Evolutionary conservation across 176 grass and related monocot species (phyloP), one percentile per base, ranked within the genome.

Genomic region (Tillandsia fasciculata): DNA sequence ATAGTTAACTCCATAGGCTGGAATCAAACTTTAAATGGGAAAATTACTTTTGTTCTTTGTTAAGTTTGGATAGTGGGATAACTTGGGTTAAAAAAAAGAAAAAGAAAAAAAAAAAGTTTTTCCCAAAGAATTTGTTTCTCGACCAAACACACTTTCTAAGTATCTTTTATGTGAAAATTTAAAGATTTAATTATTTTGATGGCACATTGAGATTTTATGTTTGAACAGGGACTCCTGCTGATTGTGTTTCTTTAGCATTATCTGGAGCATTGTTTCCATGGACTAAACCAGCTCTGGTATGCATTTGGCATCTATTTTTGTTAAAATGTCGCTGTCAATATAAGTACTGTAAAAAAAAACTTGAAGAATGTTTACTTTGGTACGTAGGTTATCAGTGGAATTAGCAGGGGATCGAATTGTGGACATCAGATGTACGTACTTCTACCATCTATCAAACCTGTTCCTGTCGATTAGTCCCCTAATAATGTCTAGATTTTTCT

Each of bases 321-420:
- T 11, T 42, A 42, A 70, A 12, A 57, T 58, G 82, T 65, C 73
- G 24, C 18, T 75, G 27, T 64, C 8, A 29, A 65, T 75, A 17
- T 42, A 42, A 42, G 33, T 42, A 42, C 33, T 42, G 3, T 42
- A 0, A 42, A 42, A 42, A 42, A 42, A 42, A 42, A 42, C 70
- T 53, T 56, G 48, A 52, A 49, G 15, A 77, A 67, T 68, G 28
- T 51, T 87, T 57, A 50, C 26, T 74, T 12, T 72, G 26, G 3
- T 73, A 73, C 72, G 27, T 61, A 88, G 91, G 91, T 88, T 70
- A 86, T 96, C 67, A 83, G 85, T 28, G 91, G 91, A 49, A 86
- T 91, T 74, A 87, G 86, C 59, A 70, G 64, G 70, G 83, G 85
- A 67, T 48, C 80, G 57, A 91, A 88, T 70, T 96, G 85, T 52